Percentiles rank a stretch among this genome's conserved stretches.
These are phyloP conservation scores for Apophysomyces elegans DNA, from an alignment of 371 early-diverging fungal genomes.

Conservation along the genomic window DNA sequence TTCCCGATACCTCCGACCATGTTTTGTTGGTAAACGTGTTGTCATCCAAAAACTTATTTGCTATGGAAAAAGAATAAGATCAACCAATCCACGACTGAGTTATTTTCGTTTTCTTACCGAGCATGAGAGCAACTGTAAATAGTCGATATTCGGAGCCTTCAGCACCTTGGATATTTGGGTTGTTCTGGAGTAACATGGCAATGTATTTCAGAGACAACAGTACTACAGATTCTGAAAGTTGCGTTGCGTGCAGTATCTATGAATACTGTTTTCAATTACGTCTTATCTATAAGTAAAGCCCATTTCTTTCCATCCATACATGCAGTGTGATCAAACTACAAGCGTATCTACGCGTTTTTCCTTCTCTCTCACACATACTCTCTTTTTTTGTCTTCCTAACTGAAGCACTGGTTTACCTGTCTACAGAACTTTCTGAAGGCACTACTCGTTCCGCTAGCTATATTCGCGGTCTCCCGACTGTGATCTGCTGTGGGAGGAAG, in stretches of 20 bases:
- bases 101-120: conserved; percentile 34
- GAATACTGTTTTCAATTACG: background rate
- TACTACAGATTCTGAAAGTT: conserved; percentile 66
- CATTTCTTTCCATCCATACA: background rate
- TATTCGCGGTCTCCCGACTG: conserved; percentile 43
- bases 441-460: conserved; percentile 53
- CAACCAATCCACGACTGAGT: background rate
- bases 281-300: background rate
- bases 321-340: conserved; percentile 8
- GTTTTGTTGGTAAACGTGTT: conserved; percentile 75
- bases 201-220: conserved; percentile 65
- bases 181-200: conserved; percentile 62
- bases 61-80: conserved; percentile 27
- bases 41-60: conserved; percentile 72
- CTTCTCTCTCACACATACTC: background rate
- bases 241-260: conserved; percentile 62
- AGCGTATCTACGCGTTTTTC: background rate
- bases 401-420: conserved; percentile 37
- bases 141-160: conserved; percentile 79
- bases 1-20: conserved; percentile 71
- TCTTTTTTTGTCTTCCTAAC: conserved; percentile 3
- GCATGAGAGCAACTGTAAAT: conserved; percentile 80
- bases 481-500: conserved; percentile 27
- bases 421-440: conserved; percentile 61
- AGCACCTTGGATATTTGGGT: conserved; percentile 66